phyloP scores from a whole-genome alignment of 345 rosid genomes.

The Durio zibethinus region DNA sequence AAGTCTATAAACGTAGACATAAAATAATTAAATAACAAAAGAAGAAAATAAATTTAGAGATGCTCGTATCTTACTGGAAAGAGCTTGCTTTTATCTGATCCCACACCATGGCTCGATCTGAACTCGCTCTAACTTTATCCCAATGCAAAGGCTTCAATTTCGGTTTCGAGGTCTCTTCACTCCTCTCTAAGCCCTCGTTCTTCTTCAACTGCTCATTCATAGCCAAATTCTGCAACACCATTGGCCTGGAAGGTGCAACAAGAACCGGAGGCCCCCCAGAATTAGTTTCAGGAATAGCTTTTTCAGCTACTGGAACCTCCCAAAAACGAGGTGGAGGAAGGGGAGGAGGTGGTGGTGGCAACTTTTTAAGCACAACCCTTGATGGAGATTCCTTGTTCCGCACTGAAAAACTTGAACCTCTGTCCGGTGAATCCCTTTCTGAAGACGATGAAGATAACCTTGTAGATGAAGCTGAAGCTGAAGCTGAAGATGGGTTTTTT shows the following conservation, averaged over 20 bases:
- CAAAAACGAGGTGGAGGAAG: slow-evolving; percentile 56
- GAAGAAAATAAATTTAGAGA: not conserved
- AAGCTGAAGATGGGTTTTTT: slow-evolving; percentile 20
- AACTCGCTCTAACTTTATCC: slow-evolving; percentile 97
- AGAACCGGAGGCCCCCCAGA: slow-evolving; percentile 40
- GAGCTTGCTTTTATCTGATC: slow-evolving; percentile 89
- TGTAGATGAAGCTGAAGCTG: slow-evolving; percentile 22
- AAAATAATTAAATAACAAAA: not conserved
- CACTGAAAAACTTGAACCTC: slow-evolving; percentile 17
- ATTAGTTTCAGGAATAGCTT: slow-evolving; percentile 9
- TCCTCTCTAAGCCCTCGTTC: slow-evolving; percentile 32
- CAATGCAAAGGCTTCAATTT: slow-evolving; percentile 92
- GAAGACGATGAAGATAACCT: slow-evolving; percentile 25
- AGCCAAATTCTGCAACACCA: slow-evolving; percentile 21
- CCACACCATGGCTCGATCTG: slow-evolving; percentile 92
- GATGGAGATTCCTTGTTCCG: slow-evolving; percentile 20
- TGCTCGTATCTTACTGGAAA: slow-evolving; percentile 64
- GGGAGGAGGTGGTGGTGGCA: slow-evolving; percentile 79
- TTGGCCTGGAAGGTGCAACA: slow-evolving; percentile 39
- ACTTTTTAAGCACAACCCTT: slow-evolving; percentile 31
- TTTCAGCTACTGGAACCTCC: slow-evolving; percentile 39
- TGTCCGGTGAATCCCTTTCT: slow-evolving; percentile 17
- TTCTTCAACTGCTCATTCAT: slow-evolving; percentile 24
- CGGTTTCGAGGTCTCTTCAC: slow-evolving; percentile 54
- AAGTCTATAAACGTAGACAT: not conserved